A percentile compares a stretch with the other conserved stretches of the same genome.
These are phyloP conservation scores for Cantharellus cinnabarinus DNA, from an alignment of 768 basidiomycete genomes.

Conservation along the genomic window DNA sequence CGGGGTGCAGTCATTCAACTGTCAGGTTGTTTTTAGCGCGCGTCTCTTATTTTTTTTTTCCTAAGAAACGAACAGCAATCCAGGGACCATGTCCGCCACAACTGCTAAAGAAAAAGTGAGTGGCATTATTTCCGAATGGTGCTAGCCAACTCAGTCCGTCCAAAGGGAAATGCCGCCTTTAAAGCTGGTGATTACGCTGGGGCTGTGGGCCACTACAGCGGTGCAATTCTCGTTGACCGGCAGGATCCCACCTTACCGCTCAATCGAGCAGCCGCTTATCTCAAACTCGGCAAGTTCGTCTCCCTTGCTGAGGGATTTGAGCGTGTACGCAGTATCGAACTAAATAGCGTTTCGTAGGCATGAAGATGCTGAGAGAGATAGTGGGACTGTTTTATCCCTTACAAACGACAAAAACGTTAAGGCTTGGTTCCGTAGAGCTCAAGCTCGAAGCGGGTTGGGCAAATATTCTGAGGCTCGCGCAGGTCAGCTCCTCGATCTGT, in stretches of 20 bases:
- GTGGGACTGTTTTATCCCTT: slow-evolving; percentile 38
- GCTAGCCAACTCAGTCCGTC: background rate
- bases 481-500: slow-evolving; percentile 25
- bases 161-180: slow-evolving; percentile 74
- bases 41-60: background rate
- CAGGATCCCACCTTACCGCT: slow-evolving; percentile 59
- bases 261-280: slow-evolving; percentile 80
- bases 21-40: background rate
- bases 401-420: slow-evolving; percentile 42
- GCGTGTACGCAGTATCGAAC: background rate
- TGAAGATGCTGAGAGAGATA: slow-evolving; percentile 68
- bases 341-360: slow-evolving; percentile 23
- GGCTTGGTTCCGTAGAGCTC: slow-evolving; percentile 55
- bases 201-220: slow-evolving; percentile 73
- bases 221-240: slow-evolving; percentile 51
- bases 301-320: background rate
- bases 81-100: background rate
- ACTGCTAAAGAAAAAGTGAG: slow-evolving; percentile 5
- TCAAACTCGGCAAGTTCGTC: slow-evolving; percentile 88
- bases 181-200: slow-evolving; percentile 55
- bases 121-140: background rate
- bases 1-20: too few relatives aligned
- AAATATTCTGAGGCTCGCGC: slow-evolving; percentile 35
- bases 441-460: slow-evolving; percentile 41
- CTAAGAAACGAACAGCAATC: background rate